A percentile compares a stretch with the other conserved stretches of the same genome.
These are phyloP conservation scores for Pleurotus salmoneostramineus DNA, from an alignment of 768 basidiomycete species.

Conservation along the genomic window DNA sequence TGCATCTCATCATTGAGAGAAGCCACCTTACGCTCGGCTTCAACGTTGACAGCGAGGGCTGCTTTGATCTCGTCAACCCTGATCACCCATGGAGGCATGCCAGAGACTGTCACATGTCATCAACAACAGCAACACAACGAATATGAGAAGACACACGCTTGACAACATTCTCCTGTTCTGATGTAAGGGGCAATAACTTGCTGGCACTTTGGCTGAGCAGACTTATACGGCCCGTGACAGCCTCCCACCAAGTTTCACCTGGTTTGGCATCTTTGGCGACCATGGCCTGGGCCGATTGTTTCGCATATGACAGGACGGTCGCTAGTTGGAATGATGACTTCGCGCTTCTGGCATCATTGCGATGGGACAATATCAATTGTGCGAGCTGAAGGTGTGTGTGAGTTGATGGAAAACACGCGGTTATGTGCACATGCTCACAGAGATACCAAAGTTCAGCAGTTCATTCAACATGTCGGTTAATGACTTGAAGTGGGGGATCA, in stretches of 20 bases:
- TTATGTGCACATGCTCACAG: conserved; percentile 40
- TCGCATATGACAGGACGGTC: conserved; percentile 66
- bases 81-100: conserved; percentile 80
- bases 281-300: conserved; percentile 67
- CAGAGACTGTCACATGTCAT: conserved; percentile 45
- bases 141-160: conserved; percentile 58
- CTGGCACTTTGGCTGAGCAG: conserved; percentile 70
- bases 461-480: conserved; percentile 74
- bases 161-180: conserved; percentile 74
- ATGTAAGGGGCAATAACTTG: conserved; percentile 62
- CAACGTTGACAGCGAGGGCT: conserved; percentile 79
- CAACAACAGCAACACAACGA: not conserved
- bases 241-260: conserved; percentile 72
- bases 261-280: conserved; percentile 66
- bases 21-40: conserved; percentile 85
- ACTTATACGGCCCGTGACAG: conserved; percentile 63
- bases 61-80: conserved; percentile 83
- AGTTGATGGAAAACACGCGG: not conserved
- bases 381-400: conserved; percentile 57
- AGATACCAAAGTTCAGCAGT: conserved; percentile 88
- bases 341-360: conserved; percentile 73
- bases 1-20: conserved; percentile 90
- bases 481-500: conserved; percentile 69
- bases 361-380: conserved; percentile 82
- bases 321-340: conserved; percentile 78